A percentile compares a stretch with the other conserved stretches of the same genome.
phyloP scores from a whole-genome alignment of 2,329 filamentous ascomycete genomes.

The Colletotrichum sansevieriae region DNA sequence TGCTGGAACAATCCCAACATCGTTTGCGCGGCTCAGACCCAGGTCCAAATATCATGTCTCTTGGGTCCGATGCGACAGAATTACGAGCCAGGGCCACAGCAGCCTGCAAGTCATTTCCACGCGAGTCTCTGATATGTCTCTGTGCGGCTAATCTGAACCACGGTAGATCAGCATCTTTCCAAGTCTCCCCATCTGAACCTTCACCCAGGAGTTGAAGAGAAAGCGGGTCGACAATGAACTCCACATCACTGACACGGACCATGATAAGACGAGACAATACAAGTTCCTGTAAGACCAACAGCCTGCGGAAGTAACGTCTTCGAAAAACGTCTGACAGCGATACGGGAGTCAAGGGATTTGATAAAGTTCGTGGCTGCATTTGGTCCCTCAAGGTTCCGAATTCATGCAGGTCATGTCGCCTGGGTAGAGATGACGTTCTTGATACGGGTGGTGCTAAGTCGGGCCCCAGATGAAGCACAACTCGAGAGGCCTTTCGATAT shows the following conservation, averaged over 20 bases:
- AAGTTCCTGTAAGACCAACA: background rate
- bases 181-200: background rate
- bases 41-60: too few relatives aligned
- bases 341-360: too few relatives aligned
- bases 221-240: background rate
- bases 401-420: background rate
- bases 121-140: background rate
- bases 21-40: too few relatives aligned
- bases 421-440: background rate
- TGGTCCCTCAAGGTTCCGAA: background rate
- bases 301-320: background rate
- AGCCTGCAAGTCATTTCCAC: background rate
- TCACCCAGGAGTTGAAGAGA: too few relatives aligned
- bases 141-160: background rate
- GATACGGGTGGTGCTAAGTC: background rate
- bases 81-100: too few relatives aligned
- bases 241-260: background rate
- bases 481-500: background rate
- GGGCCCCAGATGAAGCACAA: background rate
- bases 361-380: too few relatives aligned
- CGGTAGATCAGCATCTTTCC: background rate
- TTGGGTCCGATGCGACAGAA: too few relatives aligned
- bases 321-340: too few relatives aligned
- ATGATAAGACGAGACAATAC: background rate
- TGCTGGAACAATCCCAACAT: too few relatives aligned